phyloP scores from a whole-genome alignment of 1,139 yeast species.

The Suhomyces atakaporum region DNA sequence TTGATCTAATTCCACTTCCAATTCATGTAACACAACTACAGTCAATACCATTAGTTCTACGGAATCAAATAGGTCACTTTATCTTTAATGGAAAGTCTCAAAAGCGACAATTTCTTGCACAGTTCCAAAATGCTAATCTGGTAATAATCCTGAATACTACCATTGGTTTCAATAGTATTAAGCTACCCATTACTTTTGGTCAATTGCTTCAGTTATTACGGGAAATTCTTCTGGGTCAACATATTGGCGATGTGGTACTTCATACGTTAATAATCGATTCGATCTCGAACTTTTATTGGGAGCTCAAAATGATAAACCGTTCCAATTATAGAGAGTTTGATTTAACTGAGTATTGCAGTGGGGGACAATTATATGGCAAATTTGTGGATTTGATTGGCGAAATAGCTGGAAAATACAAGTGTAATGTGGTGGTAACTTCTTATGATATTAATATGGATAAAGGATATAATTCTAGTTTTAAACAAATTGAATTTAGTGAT shows the following conservation, averaged over 20 bases:
- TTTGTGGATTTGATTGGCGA: constrained; percentile 17
- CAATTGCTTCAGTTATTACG: constrained; percentile 4
- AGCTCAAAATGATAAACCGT: constrained; percentile 22
- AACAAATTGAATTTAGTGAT: constrained; percentile 5
- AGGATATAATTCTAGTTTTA: constrained; percentile 26
- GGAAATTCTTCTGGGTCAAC: constrained; percentile 3
- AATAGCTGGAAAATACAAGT: constrained; percentile 23
- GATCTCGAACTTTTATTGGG: constrained; percentile 39
- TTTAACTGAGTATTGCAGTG: constrained; percentile 11
- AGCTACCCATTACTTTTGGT: constrained; percentile 1
- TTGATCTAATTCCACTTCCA: neutral
- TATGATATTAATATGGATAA: constrained; percentile 36
- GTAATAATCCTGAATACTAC: constrained; percentile 12
- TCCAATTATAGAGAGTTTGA: constrained; percentile 18
- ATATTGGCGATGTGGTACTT: constrained; percentile 12
- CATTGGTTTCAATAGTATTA: neutral
- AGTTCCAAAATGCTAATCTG: constrained; percentile 2
- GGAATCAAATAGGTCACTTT: constrained; percentile 13
- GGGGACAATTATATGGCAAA: constrained; percentile 19
- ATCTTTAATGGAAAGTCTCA: constrained; percentile 8
- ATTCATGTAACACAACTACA: neutral
- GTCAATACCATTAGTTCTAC: neutral
- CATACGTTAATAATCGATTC: constrained; percentile 28
- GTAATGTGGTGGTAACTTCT: constrained; percentile 36
- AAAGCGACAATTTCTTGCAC: constrained; percentile 1